Conservation (phyloP, 257 asterid genomes). For the Nicotiana otophora region DNA sequence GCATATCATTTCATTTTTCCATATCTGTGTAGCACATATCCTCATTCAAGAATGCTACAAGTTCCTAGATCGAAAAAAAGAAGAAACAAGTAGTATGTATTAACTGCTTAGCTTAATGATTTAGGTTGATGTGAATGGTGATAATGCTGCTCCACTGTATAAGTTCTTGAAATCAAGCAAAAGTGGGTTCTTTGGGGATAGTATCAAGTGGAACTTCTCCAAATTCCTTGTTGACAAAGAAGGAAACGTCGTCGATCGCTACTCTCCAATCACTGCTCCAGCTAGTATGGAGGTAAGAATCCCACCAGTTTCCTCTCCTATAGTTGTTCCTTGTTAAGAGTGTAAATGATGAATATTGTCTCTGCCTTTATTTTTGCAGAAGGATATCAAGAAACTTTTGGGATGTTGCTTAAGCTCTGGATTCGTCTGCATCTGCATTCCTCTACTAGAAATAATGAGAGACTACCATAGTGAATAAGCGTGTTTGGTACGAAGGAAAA, state of each 20-base stretch:
- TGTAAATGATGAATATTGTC: too few species aligned
- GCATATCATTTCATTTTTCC: background rate
- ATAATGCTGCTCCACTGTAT: conserved; percentile 64
- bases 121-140: conserved; percentile 81
- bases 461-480: too few species aligned
- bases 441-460: too few species aligned
- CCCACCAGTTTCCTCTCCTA: background rate
- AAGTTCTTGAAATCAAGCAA: conserved; percentile 68
- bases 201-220: conserved; percentile 81
- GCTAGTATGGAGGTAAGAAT: conserved; percentile 70
- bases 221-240: conserved; percentile 78
- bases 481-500: too few species aligned
- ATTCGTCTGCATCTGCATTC: too few species aligned
- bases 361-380: too few species aligned
- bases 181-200: conserved; percentile 63
- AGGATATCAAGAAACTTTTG: conserved; percentile 77
- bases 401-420: too few species aligned
- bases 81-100: background rate
- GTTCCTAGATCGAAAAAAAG: too few species aligned
- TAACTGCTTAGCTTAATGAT: background rate
- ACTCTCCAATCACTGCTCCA: conserved; percentile 84
- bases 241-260: conserved; percentile 72
- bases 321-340: too few species aligned
- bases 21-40: background rate
- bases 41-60: background rate